Evolutionary conservation across 352 stramenopile genomes (phyloP), one percentile per base, ranked within the genome.

Genomic region (Phytopythium kandeliae): DNA sequence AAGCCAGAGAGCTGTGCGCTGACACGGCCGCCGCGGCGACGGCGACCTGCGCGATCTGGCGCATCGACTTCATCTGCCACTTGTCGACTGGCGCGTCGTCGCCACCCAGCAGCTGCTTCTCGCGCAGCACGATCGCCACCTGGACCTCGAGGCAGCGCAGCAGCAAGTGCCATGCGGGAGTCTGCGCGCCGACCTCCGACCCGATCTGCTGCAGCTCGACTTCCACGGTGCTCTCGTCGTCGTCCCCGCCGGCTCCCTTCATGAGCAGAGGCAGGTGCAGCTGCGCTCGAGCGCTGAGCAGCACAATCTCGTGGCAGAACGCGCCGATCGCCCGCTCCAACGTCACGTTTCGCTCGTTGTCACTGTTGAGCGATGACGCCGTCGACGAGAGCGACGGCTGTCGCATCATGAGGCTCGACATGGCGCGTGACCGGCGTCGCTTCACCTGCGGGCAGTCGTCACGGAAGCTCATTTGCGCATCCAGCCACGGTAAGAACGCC

Each of bases 71-170:
- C 17, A 84, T 46, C 38, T 81, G 71, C 26, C 74, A 63, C 4
- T 65, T 53, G 44, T 87, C 74, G 4, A 83, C 48, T 2, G 28
- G 48, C 16, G 44, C 44, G 5, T 36, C 31, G 17, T 69, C 53
- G 0, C 48, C 71, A n/a, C 54, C 50, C 19, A 69, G 56, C 41
- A 79, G 25, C 9, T 55, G 65, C 31, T 70, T 71, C 51, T 85
- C 74, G 25, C 61, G 57, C 15, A 65, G 62, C 4, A 77, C 68
- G 15, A 90, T 64, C 5, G 67, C 60, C 22, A 90, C 30, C 43
- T 87, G 71, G n/a, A 87, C 60, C 45, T 82, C 69, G 6, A 88
- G 51, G 17, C 64, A 78, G 17, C 81, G 79, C 35, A 79, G 45
- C 10, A 88, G 56, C n/a, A 86, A 25, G 35, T 85, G 65, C 71